Conservation (phyloP, 2,329 filamentous ascomycete species). For the Phaeomoniella chlamydospora region DNA sequence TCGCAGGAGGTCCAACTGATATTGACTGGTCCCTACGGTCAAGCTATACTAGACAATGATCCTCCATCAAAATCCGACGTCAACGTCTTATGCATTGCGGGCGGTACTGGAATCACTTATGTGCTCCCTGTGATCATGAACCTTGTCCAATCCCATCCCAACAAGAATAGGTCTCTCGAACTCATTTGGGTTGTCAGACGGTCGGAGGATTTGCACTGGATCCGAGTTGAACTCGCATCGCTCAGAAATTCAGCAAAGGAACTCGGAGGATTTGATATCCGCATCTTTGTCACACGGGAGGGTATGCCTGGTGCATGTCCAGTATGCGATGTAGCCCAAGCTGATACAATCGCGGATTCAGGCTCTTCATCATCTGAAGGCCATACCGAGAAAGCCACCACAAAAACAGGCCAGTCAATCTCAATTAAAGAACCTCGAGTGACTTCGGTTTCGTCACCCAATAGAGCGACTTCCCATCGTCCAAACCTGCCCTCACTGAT, state of each 20-base stretch:
- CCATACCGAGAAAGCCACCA: slow-evolving; percentile 1
- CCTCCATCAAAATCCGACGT: slow-evolving; percentile 2
- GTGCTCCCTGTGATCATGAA: slow-evolving; percentile 36
- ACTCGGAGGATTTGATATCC: slow-evolving; percentile 33
- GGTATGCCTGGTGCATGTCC: not conserved
- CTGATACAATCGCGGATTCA: slow-evolving; percentile 2
- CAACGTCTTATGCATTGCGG: slow-evolving; percentile 39
- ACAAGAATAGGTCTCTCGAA: slow-evolving; percentile 33
- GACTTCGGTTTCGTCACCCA: slow-evolving; percentile 11
- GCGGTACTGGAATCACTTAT: slow-evolving; percentile 45
- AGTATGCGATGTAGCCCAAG: not conserved
- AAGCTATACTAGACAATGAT: slow-evolving; percentile 28
- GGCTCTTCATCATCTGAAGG: slow-evolving; percentile 12
- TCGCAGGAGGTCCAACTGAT: slow-evolving; percentile 45
- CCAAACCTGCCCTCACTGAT: slow-evolving; percentile 35
- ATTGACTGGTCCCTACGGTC: slow-evolving; percentile 50
- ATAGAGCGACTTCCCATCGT: slow-evolving; percentile 19
- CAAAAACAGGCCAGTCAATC: slow-evolving; percentile 12
- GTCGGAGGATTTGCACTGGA: slow-evolving; percentile 41
- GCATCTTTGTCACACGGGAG: slow-evolving; percentile 47
- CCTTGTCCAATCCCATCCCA: slow-evolving; percentile 15
- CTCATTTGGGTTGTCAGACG: slow-evolving; percentile 53
- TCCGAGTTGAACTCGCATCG: slow-evolving; percentile 38
- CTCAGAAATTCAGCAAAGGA: slow-evolving; percentile 25
- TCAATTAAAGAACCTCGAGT: slow-evolving; percentile 7